Percentiles rank a stretch among this genome's conserved stretches.
These are phyloP conservation scores for Conticribra weissflogii DNA, from an alignment of 108 stramenopile species.

Conservation along the genomic window DNA sequence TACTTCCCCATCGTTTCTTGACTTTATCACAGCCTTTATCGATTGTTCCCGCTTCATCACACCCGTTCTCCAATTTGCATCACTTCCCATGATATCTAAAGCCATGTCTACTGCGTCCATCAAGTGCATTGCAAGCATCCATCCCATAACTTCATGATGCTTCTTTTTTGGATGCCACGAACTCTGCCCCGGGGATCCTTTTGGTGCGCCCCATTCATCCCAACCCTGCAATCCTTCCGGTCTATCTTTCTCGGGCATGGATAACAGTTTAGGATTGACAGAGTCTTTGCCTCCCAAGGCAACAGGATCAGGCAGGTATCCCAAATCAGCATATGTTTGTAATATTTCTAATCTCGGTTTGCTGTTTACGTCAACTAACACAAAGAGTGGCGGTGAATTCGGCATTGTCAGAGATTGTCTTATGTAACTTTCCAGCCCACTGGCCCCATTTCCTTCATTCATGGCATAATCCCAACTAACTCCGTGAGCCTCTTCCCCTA, in stretches of 20 bases:
- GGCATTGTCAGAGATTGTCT: slow-evolving; percentile 60
- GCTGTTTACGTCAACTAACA: slow-evolving; percentile 69
- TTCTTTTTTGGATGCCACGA: slow-evolving; percentile 83
- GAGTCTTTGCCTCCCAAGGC: slow-evolving; percentile 60
- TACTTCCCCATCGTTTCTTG: slow-evolving; percentile 1
- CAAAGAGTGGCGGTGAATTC: slow-evolving; percentile 66
- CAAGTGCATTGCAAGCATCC: slow-evolving; percentile 83
- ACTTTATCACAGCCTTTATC: slow-evolving; percentile 2
- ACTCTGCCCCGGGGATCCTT: slow-evolving; percentile 70
- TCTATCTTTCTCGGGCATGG: slow-evolving; percentile 33
- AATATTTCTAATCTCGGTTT: slow-evolving; percentile 44
- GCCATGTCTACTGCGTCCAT: slow-evolving; percentile 73
- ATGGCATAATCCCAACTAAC: slow-evolving; percentile 87
- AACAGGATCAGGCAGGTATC: slow-evolving; percentile 64
- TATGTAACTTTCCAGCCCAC: slow-evolving; percentile 76
- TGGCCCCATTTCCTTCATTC: slow-evolving; percentile 71
- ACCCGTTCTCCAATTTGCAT: slow-evolving; percentile 30
- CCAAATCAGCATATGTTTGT: slow-evolving; percentile 60
- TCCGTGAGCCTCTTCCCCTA: slow-evolving; percentile 73
- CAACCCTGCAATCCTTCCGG: slow-evolving; percentile 79
- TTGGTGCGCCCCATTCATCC: slow-evolving; percentile 87
- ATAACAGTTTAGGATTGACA: slow-evolving; percentile 35
- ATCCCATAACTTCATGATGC: slow-evolving; percentile 84
- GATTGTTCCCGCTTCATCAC: slow-evolving; percentile 11
- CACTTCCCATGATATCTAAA: slow-evolving; percentile 40